phyloP scores from a whole-genome alignment of 768 basidiomycete genomes.

The Megacollybia marginata region DNA sequence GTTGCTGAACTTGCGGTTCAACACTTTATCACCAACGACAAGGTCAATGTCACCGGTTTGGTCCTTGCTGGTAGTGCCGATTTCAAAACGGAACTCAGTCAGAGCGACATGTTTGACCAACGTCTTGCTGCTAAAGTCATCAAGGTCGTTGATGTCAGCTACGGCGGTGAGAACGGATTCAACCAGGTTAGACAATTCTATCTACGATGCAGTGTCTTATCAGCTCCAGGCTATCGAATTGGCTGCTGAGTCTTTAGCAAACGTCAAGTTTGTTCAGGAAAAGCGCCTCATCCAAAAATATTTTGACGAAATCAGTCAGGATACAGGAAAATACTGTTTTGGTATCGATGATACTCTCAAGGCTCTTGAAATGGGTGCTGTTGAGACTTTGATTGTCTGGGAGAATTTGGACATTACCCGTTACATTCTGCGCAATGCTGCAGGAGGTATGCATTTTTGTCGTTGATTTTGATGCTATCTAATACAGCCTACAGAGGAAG shows the following conservation, averaged over 20 bases:
- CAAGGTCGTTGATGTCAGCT: conserved; percentile 97
- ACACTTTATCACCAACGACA: conserved; percentile 96
- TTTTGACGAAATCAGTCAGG: conserved; percentile 98
- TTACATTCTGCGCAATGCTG: conserved; percentile 85
- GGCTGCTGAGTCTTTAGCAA: conserved; percentile 89
- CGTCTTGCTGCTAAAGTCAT: conserved; percentile 87
- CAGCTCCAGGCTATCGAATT: conserved; percentile 82
- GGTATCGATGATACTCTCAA: conserved; percentile 97
- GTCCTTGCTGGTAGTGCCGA: conserved; percentile 97
- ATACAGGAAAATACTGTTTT: conserved; percentile 94
- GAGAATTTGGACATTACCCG: conserved; percentile 93
- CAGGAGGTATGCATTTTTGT: conserved; percentile 51
- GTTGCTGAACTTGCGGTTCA: conserved; percentile 96
- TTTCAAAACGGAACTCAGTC: conserved; percentile 96
- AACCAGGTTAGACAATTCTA: conserved; percentile 66
- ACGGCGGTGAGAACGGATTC: conserved; percentile 98
- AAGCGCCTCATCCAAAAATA: conserved; percentile 96
- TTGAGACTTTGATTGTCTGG: conserved; percentile 98
- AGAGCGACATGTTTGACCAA: conserved; percentile 93
- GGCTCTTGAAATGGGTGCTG: conserved; percentile 91
- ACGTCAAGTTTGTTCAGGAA: conserved; percentile 99
- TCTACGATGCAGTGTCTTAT: neutral
- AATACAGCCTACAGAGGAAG: conserved; percentile 52
- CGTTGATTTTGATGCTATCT: neutral
- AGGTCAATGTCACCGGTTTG: conserved; percentile 94